phyloP scores from a whole-genome alignment of 2,329 filamentous ascomycete species.

The Apiospora arundinis region DNA sequence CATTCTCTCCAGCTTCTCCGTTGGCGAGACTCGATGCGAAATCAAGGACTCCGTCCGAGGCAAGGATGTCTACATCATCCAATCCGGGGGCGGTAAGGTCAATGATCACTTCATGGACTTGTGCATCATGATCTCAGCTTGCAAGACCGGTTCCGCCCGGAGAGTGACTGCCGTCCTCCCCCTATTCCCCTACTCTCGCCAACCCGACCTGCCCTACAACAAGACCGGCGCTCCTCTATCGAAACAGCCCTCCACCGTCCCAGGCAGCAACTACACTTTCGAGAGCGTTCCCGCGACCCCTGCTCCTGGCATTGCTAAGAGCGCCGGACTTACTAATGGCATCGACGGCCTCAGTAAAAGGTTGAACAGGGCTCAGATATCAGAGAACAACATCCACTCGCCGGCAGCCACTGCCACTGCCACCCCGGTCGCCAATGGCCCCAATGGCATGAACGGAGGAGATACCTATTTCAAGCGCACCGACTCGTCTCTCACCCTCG shows the following conservation, averaged over 20 bases:
- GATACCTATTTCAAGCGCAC: slow-evolving; percentile 26
- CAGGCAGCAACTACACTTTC: slow-evolving; percentile 77
- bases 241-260: slow-evolving; percentile 62
- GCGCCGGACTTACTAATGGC: slow-evolving; percentile 64
- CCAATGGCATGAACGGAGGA: slow-evolving; percentile 15
- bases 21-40: slow-evolving; percentile 93
- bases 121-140: slow-evolving; percentile 97
- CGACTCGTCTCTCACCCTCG: slow-evolving; percentile 2
- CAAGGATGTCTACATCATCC: slow-evolving; percentile 99
- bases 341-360: slow-evolving; percentile 26
- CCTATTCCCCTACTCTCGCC: slow-evolving; percentile 94
- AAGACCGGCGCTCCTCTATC: slow-evolving; percentile 89
- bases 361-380: slow-evolving; percentile 20
- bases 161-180: slow-evolving; percentile 94
- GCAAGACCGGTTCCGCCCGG: slow-evolving; percentile 91
- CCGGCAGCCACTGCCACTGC: not conserved
- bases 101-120: slow-evolving; percentile 98
- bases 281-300: slow-evolving; percentile 92
- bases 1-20: slow-evolving; percentile 89
- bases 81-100: slow-evolving; percentile 89
- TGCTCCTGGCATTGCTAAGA: slow-evolving; percentile 71
- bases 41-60: slow-evolving; percentile 96
- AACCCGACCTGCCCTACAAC: slow-evolving; percentile 96
- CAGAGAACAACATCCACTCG: slow-evolving; percentile 2
- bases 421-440: slow-evolving; percentile 28